A percentile compares a stretch with the other conserved stretches of the same genome.
These are phyloP conservation scores for Mimosa bimucronata DNA, from an alignment of 306 rosid genomes.

Conservation along the genomic window DNA sequence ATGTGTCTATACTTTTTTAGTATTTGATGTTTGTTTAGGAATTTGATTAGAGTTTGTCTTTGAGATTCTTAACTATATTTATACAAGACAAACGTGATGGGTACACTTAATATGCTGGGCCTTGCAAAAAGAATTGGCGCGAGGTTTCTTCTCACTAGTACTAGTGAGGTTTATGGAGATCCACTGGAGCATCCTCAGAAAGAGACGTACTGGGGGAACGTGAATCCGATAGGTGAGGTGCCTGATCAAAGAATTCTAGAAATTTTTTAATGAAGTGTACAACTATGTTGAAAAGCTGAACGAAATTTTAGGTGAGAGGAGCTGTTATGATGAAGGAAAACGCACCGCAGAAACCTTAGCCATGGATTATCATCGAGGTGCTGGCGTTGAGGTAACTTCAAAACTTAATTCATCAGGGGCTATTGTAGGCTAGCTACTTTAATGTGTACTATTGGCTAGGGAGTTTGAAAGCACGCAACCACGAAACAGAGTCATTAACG, in stretches of 20 bases:
- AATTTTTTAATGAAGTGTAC: conserved; percentile 32
- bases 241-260: not conserved
- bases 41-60: conserved; percentile 16
- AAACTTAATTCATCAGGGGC: conserved; percentile 15
- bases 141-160: conserved; percentile 75
- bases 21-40: not conserved
- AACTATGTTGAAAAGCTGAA: not conserved
- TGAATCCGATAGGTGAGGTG: conserved; percentile 92
- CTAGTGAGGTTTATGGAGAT: conserved; percentile 97
- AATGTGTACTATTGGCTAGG: conserved; percentile 11
- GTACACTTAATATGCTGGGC: conserved; percentile 79
- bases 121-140: conserved; percentile 94
- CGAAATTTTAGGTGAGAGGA: conserved; percentile 75
- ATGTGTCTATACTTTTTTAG: not conserved
- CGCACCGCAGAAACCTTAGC: conserved; percentile 92
- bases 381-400: conserved; percentile 83
- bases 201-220: conserved; percentile 99
- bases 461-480: not conserved
- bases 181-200: conserved; percentile 98
- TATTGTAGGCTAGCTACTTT: not conserved
- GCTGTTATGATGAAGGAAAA: conserved; percentile 98
- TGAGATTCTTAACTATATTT: conserved; percentile 51
- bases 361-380: conserved; percentile 98
- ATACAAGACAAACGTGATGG: conserved; percentile 93
- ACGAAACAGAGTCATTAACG: not conserved